phyloP scores from a whole-genome alignment of 1,139 yeast genomes.

The Blastobotrys proliferans region DNA sequence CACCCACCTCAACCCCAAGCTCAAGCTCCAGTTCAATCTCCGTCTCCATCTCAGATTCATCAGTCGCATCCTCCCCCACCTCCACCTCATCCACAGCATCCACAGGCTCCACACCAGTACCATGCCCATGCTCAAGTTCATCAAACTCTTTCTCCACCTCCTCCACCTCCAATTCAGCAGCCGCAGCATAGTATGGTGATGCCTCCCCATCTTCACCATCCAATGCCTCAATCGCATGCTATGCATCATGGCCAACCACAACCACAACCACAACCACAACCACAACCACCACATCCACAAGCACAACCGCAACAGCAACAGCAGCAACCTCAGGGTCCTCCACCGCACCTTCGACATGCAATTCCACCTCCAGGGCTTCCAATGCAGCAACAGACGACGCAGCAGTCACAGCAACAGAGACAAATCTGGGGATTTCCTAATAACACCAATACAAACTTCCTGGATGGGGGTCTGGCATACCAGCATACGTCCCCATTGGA shows the following conservation, averaged over 20 bases:
- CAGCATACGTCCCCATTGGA: background rate
- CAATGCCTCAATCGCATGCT: constrained; percentile 4
- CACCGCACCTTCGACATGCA: constrained; percentile 5
- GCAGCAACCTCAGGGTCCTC: constrained; percentile 8
- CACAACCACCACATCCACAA: constrained; percentile 2
- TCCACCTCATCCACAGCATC: background rate
- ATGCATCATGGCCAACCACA: constrained; percentile 10
- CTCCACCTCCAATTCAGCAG: constrained; percentile 7
- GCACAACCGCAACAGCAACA: constrained; percentile 9
- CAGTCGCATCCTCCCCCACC: constrained; percentile 12
- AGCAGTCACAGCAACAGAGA: background rate
- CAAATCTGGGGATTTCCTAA: too few relatives aligned
- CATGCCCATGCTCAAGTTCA: too few relatives aligned
- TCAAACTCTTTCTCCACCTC: background rate
- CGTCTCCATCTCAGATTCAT: background rate
- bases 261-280: constrained; percentile 6
- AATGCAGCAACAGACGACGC: background rate
- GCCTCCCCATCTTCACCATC: constrained; percentile 1
- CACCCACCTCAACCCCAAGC: background rate
- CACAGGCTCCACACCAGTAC: too few relatives aligned
- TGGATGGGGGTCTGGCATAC: too few relatives aligned
- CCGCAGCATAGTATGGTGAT: background rate
- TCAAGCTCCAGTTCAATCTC: background rate
- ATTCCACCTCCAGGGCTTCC: constrained; percentile 8
- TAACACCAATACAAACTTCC: too few relatives aligned